phyloP scores from a whole-genome alignment of 2,329 filamentous ascomycete species.

The Pseudopithomyces chartarum region DNA sequence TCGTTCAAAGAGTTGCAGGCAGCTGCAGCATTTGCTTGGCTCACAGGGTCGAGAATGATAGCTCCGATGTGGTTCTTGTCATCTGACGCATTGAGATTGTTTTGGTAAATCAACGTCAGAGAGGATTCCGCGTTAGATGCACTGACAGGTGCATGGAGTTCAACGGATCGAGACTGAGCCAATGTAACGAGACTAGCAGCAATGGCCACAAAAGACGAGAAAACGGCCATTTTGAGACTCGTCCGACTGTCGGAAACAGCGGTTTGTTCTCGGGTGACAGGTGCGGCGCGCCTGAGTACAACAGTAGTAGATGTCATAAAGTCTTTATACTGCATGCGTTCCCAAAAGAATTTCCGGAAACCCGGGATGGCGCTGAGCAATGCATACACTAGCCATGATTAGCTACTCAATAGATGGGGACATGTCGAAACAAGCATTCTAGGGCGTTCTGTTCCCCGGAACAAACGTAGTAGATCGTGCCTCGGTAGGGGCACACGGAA shows the following conservation, averaged over 20 bases:
- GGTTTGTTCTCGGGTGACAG: background rate
- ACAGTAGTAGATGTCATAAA: constrained; percentile 1
- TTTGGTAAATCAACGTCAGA: constrained; percentile 58
- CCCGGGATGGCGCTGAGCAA: constrained; percentile 26
- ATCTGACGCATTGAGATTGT: constrained; percentile 60
- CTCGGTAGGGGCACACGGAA: constrained; percentile 31
- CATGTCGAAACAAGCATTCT: constrained; percentile 32
- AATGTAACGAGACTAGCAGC: constrained; percentile 6
- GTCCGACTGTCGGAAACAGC: background rate
- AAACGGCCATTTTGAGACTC: background rate
- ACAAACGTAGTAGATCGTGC: constrained; percentile 26
- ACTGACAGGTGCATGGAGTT: constrained; percentile 15
- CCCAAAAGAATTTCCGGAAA: constrained; percentile 22
- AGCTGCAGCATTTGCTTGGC: constrained; percentile 43
- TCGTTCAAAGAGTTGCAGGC: constrained; percentile 57
- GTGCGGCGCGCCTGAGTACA: constrained; percentile 2
- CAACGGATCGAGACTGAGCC: constrained; percentile 20
- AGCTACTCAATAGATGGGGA: constrained; percentile 21
- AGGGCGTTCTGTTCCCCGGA: constrained; percentile 24
- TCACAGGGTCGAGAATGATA: constrained; percentile 54
- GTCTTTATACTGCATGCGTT: constrained; percentile 10
- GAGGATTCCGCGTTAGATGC: constrained; percentile 47
- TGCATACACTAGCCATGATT: constrained; percentile 20
- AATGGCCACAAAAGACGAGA: constrained; percentile 17
- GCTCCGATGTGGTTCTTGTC: constrained; percentile 59